These are phyloP conservation scores for Hebeloma cylindrosporum DNA, from an alignment of 768 basidiomycete genomes.

Conservation along the genomic window DNA sequence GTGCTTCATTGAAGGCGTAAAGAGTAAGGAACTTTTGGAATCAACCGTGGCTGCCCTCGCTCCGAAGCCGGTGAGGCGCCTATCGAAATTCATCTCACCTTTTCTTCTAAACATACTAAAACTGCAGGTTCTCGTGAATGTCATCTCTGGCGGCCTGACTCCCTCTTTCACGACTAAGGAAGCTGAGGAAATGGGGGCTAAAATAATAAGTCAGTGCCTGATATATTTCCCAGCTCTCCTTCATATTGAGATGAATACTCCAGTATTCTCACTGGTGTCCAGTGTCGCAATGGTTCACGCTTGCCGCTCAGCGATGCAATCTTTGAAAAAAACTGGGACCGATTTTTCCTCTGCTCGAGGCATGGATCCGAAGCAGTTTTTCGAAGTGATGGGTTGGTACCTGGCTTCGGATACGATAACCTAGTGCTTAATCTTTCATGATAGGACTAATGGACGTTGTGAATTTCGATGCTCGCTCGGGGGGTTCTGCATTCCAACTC, in stretches of 20 bases:
- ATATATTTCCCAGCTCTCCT: background rate
- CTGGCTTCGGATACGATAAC: background rate
- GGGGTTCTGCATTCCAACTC: constrained; percentile 55
- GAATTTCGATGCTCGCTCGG: constrained; percentile 54
- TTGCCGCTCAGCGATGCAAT: constrained; percentile 75
- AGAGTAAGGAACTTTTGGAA: constrained; percentile 61
- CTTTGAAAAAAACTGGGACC: constrained; percentile 75
- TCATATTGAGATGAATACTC: background rate
- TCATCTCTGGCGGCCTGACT: constrained; percentile 76
- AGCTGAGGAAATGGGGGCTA: constrained; percentile 69
- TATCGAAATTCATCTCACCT: background rate
- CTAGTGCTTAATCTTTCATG: background rate
- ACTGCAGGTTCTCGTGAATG: constrained; percentile 66
- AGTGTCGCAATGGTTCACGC: constrained; percentile 77
- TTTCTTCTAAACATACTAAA: background rate
- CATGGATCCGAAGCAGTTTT: constrained; percentile 79
- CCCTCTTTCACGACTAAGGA: constrained; percentile 71
- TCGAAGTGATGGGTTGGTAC: constrained; percentile 68
- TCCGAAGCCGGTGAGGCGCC: constrained; percentile 63
- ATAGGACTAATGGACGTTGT: constrained; percentile 55
- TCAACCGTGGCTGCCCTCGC: constrained; percentile 65
- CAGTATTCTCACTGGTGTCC: constrained; percentile 76
- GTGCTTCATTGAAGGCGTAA: constrained; percentile 80
- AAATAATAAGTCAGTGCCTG: constrained; percentile 64
- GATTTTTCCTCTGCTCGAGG: constrained; percentile 59